Evolutionary conservation across 306 rosid species (phyloP).

Genomic region (Corylus heterophylla): DNA sequence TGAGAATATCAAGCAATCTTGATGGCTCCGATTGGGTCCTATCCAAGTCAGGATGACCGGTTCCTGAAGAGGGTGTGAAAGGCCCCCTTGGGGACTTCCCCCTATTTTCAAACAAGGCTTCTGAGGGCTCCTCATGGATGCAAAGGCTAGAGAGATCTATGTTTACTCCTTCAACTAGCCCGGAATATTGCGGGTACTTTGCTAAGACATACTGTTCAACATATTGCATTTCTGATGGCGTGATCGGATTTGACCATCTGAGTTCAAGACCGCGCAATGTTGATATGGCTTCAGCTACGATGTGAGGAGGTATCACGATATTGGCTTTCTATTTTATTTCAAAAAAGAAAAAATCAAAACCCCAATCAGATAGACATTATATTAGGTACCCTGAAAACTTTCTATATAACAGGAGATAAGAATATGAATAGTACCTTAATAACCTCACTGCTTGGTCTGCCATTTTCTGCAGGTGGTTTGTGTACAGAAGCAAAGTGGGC

Average conservation of each 20-base stretch:
- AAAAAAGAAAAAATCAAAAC: conserved; percentile 12
- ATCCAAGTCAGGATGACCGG: conserved; percentile 65
- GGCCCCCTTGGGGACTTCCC: conserved; percentile 67
- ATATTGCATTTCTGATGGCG: conserved; percentile 77
- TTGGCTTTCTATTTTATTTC: conserved; percentile 50
- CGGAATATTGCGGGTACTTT: conserved; percentile 78
- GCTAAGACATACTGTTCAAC: conserved; percentile 80
- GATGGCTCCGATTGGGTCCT: conserved; percentile 74
- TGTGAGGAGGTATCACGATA: conserved; percentile 63
- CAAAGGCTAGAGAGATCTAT: conserved; percentile 57
- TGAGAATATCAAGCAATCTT: conserved; percentile 74
- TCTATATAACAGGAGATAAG: background rate
- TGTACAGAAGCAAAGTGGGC: conserved; percentile 40
- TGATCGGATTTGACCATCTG: conserved; percentile 90
- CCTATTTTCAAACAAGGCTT: conserved; percentile 44
- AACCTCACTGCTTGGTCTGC: conserved; percentile 81
- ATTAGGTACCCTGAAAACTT: background rate
- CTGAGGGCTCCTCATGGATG: conserved; percentile 60
- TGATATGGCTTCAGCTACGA: conserved; percentile 82
- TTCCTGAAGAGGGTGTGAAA: conserved; percentile 50
- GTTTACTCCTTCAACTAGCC: conserved; percentile 52
- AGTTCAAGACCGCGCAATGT: conserved; percentile 61
- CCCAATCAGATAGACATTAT: conserved; percentile 6
- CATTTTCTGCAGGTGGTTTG: conserved; percentile 49
- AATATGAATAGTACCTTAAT: conserved; percentile 54